Conservation (phyloP, 371 early-diverging fungal species). For the Lichtheimia hyalospora region DNA sequence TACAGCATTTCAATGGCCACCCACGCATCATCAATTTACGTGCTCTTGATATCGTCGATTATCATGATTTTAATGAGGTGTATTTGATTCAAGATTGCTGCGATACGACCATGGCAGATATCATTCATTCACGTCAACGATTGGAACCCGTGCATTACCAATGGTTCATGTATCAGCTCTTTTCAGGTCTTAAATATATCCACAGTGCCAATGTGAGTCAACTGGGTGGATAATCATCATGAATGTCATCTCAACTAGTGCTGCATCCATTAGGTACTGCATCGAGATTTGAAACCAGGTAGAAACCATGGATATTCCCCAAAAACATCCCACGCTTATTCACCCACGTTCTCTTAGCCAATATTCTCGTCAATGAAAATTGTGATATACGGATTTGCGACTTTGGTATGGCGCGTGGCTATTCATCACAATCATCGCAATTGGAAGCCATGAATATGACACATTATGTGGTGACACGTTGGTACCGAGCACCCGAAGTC, state of each 20-base stretch:
- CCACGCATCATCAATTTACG: constrained; percentile 74
- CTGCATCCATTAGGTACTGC: constrained; percentile 52
- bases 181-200: constrained; percentile 87
- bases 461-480: constrained; percentile 79
- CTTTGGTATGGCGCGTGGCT: constrained; percentile 54
- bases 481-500: constrained; percentile 93
- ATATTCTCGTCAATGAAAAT: constrained; percentile 89
- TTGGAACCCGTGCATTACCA: constrained; percentile 89
- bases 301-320: constrained; percentile 6
- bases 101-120: constrained; percentile 92
- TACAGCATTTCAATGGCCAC: constrained; percentile 77
- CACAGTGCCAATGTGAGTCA: constrained; percentile 84
- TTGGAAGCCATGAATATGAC: constrained; percentile 37
- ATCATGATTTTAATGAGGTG: constrained; percentile 70
- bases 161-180: constrained; percentile 91
- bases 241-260: too few relatives aligned
- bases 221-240: neutral
- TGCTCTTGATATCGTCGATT: constrained; percentile 71
- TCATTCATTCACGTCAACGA: constrained; percentile 82
- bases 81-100: constrained; percentile 71
- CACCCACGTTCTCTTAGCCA: constrained; percentile 47
- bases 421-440: constrained; percentile 16
- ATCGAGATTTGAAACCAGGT: constrained; percentile 88
- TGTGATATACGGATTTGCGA: constrained; percentile 69
- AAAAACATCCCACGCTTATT: neutral